Evolutionary conservation across 352 stramenopile genomes (phyloP), one percentile per base, ranked within the genome.

Genomic region (Phytophthora sojae): DNA sequence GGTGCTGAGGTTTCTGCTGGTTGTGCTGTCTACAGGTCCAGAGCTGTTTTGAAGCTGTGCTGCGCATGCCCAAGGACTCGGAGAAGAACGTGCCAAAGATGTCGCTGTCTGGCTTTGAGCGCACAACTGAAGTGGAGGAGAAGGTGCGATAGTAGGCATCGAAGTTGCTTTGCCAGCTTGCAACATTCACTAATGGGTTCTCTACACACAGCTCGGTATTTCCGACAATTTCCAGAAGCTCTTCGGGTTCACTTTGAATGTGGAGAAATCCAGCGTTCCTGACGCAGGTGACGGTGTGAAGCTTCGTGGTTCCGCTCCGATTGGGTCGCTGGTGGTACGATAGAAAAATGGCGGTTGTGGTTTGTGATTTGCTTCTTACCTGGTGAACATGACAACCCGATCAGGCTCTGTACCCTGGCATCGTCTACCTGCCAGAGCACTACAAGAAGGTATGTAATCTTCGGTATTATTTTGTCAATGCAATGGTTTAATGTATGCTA

Each of bases 341-440:
- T 61, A 14, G 17, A 25, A 49, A 19, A 15, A 72, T 63, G 2
- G 42, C 42, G n/a, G 17, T 9, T 37, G 49, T 19, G 49, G 21
- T 21, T 49, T 21, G 14, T 19, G 19, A 30, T 56, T 5, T 21
- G 4, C 45, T 26, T 62, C 44, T 61, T 39, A 42, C 37, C 12
- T 1, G 37, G 21, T 64, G 8, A 1, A 63, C 42, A 49, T 49
- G 12, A 15, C 15, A 19, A 53, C 25, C 12, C 2, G 32, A 53
- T 25, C 26, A 94, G 86, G 87, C 87, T 9, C 54, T 95, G 26
- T 95, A 92, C 51, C 88, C 89, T 9, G 89, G 89, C 15, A 89
- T 82, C 1, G 88, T 95, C 21, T 96, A 95, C 64, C 71, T 95
- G 30, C 87, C 89, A 17, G 89, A 96, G 72, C 89, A 96, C 69